These are phyloP conservation scores for Pichia sp. DNA, from an alignment of 1,139 yeast species.

Conservation along the genomic window DNA sequence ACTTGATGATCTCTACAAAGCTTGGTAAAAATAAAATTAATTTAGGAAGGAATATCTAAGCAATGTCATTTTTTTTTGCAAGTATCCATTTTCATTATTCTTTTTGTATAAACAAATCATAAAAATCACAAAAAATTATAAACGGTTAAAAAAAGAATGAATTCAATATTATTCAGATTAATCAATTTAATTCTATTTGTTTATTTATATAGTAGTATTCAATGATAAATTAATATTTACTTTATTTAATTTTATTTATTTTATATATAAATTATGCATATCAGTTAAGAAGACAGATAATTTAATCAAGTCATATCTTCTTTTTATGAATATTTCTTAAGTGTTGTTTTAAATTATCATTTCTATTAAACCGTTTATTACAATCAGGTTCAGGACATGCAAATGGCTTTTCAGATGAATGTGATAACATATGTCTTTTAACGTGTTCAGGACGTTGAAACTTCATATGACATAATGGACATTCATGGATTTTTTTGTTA, in stretches of 20 bases:
- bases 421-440: constrained; percentile 82
- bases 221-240: no score
- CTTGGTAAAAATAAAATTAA: no score
- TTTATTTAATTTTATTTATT: neutral
- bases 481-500: constrained; percentile 57
- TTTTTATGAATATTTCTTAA: constrained; percentile 53
- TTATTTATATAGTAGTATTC: no score
- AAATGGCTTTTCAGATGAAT: constrained; percentile 82
- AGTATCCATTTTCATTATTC: no score
- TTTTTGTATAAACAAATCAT: no score
- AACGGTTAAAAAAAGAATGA: no score
- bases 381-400: constrained; percentile 69
- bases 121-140: no score
- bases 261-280: neutral
- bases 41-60: no score
- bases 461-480: constrained; percentile 68
- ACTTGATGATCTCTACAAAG: no score
- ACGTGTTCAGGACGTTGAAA: constrained; percentile 93
- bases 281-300: neutral
- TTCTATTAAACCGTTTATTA: constrained; percentile 69
- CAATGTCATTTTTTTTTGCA: no score
- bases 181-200: no score
- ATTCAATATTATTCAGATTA: no score
- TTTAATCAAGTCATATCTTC: neutral
- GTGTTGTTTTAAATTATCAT: constrained; percentile 65